phyloP scores from a whole-genome alignment of 2,329 filamentous ascomycete genomes.

The Lachnellula cervina region DNA sequence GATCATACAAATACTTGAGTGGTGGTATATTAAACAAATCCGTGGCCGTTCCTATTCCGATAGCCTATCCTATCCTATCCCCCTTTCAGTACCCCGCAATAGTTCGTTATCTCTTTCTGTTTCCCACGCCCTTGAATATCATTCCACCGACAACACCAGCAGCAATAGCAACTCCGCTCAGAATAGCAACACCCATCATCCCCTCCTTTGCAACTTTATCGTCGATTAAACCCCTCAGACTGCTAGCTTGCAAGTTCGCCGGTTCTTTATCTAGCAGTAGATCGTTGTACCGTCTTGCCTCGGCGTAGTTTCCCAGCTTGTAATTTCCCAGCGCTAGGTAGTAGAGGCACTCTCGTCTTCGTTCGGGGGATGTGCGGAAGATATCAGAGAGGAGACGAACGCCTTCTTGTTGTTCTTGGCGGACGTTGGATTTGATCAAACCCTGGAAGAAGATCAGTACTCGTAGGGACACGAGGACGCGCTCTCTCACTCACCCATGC shows the following conservation, averaged over 20 bases:
- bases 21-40: constrained; percentile 21
- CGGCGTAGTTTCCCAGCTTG: constrained; percentile 96
- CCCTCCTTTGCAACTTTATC: constrained; percentile 96
- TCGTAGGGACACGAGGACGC: not conserved
- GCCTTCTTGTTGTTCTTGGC: constrained; percentile 87
- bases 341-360: constrained; percentile 94
- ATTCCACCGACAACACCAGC: constrained; percentile 91
- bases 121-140: constrained; percentile 69
- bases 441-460: constrained; percentile 52
- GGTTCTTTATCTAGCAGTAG: constrained; percentile 86
- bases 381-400: constrained; percentile 93
- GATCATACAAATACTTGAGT: constrained; percentile 1
- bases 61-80: not conserved
- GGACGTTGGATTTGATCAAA: constrained; percentile 84
- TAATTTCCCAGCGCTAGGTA: constrained; percentile 97
- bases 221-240: constrained; percentile 83
- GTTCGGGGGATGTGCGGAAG: constrained; percentile 88
- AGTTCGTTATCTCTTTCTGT: constrained; percentile 36
- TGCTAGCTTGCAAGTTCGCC: constrained; percentile 82
- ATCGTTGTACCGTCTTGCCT: constrained; percentile 92
- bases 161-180: constrained; percentile 86
- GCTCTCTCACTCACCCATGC: constrained; percentile 68
- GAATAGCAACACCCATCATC: constrained; percentile 87
- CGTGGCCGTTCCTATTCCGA: constrained; percentile 8
- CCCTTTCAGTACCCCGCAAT: constrained; percentile 3